A percentile compares a stretch with the other conserved stretches of the same genome.
Conservation (phyloP, 31 red algal species). For the Odonthalia washingtoniensis region DNA sequence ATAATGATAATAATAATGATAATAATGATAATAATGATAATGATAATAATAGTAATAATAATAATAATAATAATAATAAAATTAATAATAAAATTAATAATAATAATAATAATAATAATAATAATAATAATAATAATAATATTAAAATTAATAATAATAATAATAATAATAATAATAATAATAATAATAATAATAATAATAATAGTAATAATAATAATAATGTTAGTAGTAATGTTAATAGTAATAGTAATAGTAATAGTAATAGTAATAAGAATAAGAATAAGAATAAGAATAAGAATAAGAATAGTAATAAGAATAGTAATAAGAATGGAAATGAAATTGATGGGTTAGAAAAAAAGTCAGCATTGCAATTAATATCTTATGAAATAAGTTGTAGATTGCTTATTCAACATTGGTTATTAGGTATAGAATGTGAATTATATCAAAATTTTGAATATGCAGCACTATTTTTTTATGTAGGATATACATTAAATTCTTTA, state of each 20-base stretch:
- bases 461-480: constrained; percentile 76
- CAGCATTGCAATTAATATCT: constrained; percentile 51
- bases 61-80: too few species aligned
- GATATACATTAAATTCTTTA: constrained; percentile 58
- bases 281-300: neutral
- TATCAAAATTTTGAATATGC: constrained; percentile 79
- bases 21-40: neutral
- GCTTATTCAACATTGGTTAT: constrained; percentile 78
- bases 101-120: too few species aligned
- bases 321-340: neutral
- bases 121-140: too few species aligned
- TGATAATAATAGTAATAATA: neutral
- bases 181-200: too few species aligned
- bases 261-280: too few species aligned
- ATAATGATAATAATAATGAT: neutral
- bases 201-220: too few species aligned
- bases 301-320: neutral
- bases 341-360: constrained; percentile 28
- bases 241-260: too few species aligned
- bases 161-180: too few species aligned
- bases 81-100: too few species aligned
- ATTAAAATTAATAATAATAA: too few species aligned
- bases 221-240: too few species aligned
- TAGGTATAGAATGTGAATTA: constrained; percentile 84
- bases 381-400: constrained; percentile 60